Evolutionary conservation across 1,284 basidiomycete species (phyloP), one percentile per base, ranked within the genome.

Genomic region (Cryptococcus wingfieldii): DNA sequence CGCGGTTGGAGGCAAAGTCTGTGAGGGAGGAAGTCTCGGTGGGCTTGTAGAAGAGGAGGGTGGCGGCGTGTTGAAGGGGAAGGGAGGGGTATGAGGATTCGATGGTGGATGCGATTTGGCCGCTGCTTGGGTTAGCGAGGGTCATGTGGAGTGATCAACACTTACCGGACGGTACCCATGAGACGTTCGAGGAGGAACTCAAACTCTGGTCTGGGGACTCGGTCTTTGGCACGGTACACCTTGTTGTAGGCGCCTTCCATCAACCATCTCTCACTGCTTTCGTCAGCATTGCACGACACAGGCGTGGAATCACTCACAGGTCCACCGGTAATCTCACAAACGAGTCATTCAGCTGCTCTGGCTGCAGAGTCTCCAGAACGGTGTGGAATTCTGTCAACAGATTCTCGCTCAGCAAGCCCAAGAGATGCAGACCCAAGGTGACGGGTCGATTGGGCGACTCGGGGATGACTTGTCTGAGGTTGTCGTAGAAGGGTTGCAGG

Each of bases 191-290:
- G 64, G 31, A 78, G 56, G 31, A 75, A 76, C 9, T 68, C 67
- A 56, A 75, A 74, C 49, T 77, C 76, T 58, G 74, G 69, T 51
- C 77, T 63, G 14, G 74, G 74, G 1, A 76, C 90, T 66, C 92
- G 86, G 62, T 90, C 87, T 64, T 92, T 84, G 43, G 94, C 92
- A 64, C 89, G 86, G 91, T 95, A 99, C 4, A 98, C 94, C 76
- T 97, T 96, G 76, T 90, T 92, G 76, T 98, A 99, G 69, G 88
- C 89, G 38, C 95, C 95, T 75, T 98, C 96, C 95, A 99, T 98
- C 57, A 98, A 82, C 90, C 94, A 98, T 50, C 90, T 82, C 76
- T 99, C 96, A 56, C 71, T 73, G 34, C 4, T 4, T 3, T 51
- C 50, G 47, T 38, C 34, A 41, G 34, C 39, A 5, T 44, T 5